phyloP scores from a whole-genome alignment of 768 basidiomycete genomes.

The Candolleomyces efflorescens region DNA sequence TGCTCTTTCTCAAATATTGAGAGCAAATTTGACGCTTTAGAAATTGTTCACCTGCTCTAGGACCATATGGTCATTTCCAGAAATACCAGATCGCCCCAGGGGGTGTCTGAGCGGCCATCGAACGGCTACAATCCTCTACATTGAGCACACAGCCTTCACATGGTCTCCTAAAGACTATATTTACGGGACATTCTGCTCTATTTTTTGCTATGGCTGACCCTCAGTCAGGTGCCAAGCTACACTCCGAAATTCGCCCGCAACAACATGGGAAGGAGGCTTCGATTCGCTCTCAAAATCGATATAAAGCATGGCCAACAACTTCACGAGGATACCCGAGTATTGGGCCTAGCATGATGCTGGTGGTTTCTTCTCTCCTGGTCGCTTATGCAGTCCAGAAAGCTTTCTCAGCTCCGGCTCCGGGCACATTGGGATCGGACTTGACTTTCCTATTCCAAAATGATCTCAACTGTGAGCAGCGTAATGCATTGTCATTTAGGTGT shows the following conservation, averaged over 20 bases:
- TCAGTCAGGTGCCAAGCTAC: not conserved
- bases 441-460: constrained; percentile 29
- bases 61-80: too few species aligned
- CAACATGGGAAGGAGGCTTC: not conserved
- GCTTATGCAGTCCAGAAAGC: not conserved
- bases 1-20: too few species aligned
- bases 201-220: not conserved
- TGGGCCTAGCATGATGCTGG: not conserved
- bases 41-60: too few species aligned
- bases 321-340: not conserved
- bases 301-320: not conserved
- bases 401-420: constrained; percentile 10
- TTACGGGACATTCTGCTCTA: too few species aligned
- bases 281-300: not conserved
- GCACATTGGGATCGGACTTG: constrained; percentile 18
- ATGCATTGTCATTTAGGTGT: not conserved
- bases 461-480: constrained; percentile 24
- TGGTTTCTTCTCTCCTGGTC: not conserved
- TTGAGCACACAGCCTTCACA: too few species aligned
- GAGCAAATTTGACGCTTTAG: too few species aligned
- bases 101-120: too few species aligned
- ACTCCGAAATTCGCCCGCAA: not conserved
- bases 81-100: too few species aligned
- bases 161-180: too few species aligned
- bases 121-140: too few species aligned